Conservation (phyloP, 306 rosid genomes). For the Malus sylvestris region DNA sequence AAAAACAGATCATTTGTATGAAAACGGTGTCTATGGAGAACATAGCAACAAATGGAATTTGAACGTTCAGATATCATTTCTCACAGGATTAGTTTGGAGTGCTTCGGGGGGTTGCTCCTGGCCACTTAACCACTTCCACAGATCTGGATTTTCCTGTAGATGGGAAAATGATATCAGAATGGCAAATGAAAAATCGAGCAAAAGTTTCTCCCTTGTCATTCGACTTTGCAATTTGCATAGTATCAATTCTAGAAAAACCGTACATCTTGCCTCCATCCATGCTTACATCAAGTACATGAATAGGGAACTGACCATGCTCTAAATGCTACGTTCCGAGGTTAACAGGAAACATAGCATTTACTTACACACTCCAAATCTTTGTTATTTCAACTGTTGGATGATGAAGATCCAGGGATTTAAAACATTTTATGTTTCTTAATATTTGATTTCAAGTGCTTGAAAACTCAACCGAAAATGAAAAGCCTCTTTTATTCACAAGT, state of each 20-base stretch:
- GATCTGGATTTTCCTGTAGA: constrained; percentile 81
- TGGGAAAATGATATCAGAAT: constrained; percentile 9
- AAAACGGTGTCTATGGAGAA: constrained; percentile 7
- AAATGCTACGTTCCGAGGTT: not conserved
- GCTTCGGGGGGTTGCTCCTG: constrained; percentile 78
- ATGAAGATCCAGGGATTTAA: not conserved
- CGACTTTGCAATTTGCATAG: not conserved
- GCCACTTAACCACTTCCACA: constrained; percentile 87
- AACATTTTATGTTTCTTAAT: not conserved
- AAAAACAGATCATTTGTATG: constrained; percentile 13
- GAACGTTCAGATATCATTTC: constrained; percentile 20
- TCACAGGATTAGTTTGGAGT: constrained; percentile 60
- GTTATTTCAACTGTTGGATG: not conserved
- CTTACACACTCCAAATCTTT: not conserved
- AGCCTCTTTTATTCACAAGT: not conserved
- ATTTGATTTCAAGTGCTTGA: not conserved
- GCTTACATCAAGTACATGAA: not conserved
- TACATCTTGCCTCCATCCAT: not conserved
- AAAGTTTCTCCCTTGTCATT: not conserved
- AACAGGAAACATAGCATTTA: not conserved
- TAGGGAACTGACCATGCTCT: not conserved
- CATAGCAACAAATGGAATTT: not conserved
- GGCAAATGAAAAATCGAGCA: not conserved
- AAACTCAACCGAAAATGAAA: not conserved
- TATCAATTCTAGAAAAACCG: not conserved